Evolutionary conservation across 371 early-diverging fungal species (phyloP).

Genomic region (Lichtheimia corymbifera): DNA sequence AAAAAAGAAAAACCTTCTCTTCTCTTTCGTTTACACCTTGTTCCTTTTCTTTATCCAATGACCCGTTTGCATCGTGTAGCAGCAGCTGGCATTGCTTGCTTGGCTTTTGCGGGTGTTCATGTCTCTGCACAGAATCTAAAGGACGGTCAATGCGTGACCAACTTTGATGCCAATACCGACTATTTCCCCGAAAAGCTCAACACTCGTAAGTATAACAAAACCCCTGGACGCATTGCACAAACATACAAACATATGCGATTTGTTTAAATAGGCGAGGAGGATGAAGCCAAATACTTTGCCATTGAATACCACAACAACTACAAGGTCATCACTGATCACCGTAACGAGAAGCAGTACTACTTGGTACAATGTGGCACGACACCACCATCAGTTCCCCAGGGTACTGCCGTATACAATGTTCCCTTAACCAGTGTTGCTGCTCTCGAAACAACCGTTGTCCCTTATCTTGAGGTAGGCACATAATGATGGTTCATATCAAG

Average conservation of each 20-base stretch:
- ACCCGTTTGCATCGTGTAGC: constrained; percentile 3
- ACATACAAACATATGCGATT: too few species aligned
- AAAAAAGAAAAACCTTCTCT: too few species aligned
- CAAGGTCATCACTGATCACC: constrained; percentile 56
- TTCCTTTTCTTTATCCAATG: neutral
- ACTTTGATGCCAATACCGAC: constrained; percentile 45
- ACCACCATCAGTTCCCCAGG: constrained; percentile 51
- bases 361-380: constrained; percentile 76
- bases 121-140: constrained; percentile 41
- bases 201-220: constrained; percentile 32
- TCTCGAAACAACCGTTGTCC: constrained; percentile 62
- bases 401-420: constrained; percentile 53
- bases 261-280: constrained; percentile 6
- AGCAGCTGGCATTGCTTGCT: constrained; percentile 4
- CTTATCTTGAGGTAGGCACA: constrained; percentile 61
- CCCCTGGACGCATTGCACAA: too few species aligned
- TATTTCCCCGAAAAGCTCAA: constrained; percentile 59
- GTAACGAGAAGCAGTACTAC: constrained; percentile 43
- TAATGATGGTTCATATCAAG: too few species aligned
- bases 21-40: too few species aligned
- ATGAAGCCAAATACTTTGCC: constrained; percentile 55
- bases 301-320: constrained; percentile 68
- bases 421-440: constrained; percentile 63
- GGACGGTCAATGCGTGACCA: constrained; percentile 36
- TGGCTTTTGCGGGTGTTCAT: constrained; percentile 10